Evolutionary conservation across 2,329 filamentous ascomycete species (phyloP).

Genomic region (Neopestalotiopsis clavispora): DNA sequence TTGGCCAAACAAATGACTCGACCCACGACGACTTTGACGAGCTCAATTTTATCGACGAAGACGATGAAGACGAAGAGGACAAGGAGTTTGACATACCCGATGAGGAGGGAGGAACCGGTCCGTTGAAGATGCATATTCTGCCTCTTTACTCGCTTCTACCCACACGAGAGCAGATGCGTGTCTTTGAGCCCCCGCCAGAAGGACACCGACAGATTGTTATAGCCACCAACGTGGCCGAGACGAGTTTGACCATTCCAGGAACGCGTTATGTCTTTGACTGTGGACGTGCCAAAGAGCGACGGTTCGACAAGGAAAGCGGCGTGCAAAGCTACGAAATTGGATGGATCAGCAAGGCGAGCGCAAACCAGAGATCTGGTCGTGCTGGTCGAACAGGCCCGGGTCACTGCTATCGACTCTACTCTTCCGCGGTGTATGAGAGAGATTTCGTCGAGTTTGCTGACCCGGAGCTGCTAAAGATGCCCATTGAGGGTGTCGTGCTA

Average conservation of each 20-base stretch:
- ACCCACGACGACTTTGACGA: constrained; percentile 65
- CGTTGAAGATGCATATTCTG: constrained; percentile 82
- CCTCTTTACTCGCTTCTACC: constrained; percentile 92
- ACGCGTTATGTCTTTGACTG: constrained; percentile 96
- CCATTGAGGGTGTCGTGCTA: constrained; percentile 89
- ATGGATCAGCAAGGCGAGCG: constrained; percentile 98
- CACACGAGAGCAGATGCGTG: constrained; percentile 85
- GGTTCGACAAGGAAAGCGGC: constrained; percentile 84
- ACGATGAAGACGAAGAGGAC: constrained; percentile 66
- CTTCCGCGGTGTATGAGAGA: constrained; percentile 89
- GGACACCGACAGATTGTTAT: constrained; percentile 85
- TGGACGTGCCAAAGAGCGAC: constrained; percentile 88
- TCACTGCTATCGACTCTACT: constrained; percentile 94
- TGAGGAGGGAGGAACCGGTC: constrained; percentile 65
- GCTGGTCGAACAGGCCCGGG: constrained; percentile 94
- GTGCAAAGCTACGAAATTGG: constrained; percentile 95
- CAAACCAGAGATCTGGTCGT: constrained; percentile 88
- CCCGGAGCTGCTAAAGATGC: constrained; percentile 88
- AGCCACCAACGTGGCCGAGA: constrained; percentile 96
- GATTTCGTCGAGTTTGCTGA: constrained; percentile 86
- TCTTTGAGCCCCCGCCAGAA: constrained; percentile 85
- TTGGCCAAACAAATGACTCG: constrained; percentile 74
- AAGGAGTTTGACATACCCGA: constrained; percentile 73
- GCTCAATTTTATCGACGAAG: constrained; percentile 55
- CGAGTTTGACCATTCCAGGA: constrained; percentile 93